A percentile compares a stretch with the other conserved stretches of the same genome.
Conservation (phyloP, 2,329 filamentous ascomycete species). For the Ramularia collo-cygni region DNA sequence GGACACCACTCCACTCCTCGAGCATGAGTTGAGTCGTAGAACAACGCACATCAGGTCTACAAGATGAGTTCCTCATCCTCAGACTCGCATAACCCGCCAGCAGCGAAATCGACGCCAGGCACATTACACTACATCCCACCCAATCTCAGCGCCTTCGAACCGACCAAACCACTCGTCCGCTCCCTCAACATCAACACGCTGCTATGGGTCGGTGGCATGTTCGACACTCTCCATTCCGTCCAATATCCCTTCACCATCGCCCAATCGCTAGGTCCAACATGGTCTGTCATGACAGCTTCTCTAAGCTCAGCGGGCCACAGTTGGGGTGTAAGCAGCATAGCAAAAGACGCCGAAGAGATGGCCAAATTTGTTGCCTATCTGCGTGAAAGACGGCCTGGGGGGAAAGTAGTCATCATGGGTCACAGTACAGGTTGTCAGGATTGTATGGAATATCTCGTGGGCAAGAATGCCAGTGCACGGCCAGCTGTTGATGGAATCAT, state of each 20-base stretch:
- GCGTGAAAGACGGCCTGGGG: constrained; percentile 32
- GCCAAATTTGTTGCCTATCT: constrained; percentile 47
- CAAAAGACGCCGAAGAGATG: constrained; percentile 49
- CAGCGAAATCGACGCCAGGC: constrained; percentile 23
- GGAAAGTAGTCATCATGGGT: constrained; percentile 60
- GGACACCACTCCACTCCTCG: no score
- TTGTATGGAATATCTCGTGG: constrained; percentile 55
- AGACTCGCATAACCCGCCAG: constrained; percentile 4
- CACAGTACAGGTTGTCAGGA: constrained; percentile 66
- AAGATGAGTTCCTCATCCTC: no score
- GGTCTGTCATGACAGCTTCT: constrained; percentile 41
- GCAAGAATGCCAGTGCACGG: constrained; percentile 30
- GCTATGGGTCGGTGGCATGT: constrained; percentile 64
- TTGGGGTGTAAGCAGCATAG: constrained; percentile 49
- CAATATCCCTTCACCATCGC: constrained; percentile 50
- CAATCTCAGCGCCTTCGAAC: constrained; percentile 42
- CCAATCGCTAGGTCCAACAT: constrained; percentile 41
- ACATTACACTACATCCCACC: constrained; percentile 37
- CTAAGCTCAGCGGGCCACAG: constrained; percentile 46
- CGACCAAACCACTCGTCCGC: constrained; percentile 24
- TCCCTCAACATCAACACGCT: constrained; percentile 48
- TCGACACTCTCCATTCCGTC: constrained; percentile 61
- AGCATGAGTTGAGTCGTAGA: no score
- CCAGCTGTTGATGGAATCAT: constrained; percentile 65
- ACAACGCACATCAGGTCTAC: no score